phyloP scores from a whole-genome alignment of 176 grass and related monocot genomes.

The Avena atlantica region DNA sequence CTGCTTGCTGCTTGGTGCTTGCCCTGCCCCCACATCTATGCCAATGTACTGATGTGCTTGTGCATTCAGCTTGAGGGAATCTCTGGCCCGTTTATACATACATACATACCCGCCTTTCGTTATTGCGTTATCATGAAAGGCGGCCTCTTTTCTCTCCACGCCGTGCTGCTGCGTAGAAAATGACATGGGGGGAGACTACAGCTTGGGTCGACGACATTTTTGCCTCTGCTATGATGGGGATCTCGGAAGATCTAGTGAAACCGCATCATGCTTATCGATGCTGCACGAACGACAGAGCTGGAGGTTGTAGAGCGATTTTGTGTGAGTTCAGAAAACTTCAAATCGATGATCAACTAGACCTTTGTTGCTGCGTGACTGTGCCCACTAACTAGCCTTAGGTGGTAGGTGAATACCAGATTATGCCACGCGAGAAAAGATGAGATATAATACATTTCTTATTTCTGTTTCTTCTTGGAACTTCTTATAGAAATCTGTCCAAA shows the following conservation, averaged over 20 bases:
- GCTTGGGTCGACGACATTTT: constrained; percentile 24
- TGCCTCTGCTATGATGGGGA: constrained; percentile 43
- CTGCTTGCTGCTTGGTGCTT: constrained; percentile 4
- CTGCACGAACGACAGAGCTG: constrained; percentile 17
- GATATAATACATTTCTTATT: constrained; percentile 22
- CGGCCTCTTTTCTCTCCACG: background rate
- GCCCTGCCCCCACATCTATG: constrained; percentile 27
- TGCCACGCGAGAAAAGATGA: background rate
- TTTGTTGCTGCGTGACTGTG: constrained; percentile 6
- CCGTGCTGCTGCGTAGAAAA: constrained; percentile 22
- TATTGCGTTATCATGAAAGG: constrained; percentile 29
- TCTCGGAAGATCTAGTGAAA: constrained; percentile 15
- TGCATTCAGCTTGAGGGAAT: constrained; percentile 39
- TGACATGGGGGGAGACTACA: background rate
- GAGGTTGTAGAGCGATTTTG: background rate
- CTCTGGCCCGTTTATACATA: background rate
- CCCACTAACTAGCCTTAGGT: background rate
- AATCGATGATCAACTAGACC: background rate
- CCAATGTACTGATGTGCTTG: constrained; percentile 26
- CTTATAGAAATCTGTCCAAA: background rate
- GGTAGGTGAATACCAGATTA: no score
- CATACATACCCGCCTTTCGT: background rate
- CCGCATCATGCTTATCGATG: background rate
- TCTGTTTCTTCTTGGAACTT: background rate
- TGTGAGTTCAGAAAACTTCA: constrained; percentile 9